A percentile compares a stretch with the other conserved stretches of the same genome.
These are phyloP conservation scores for Boletus sp. DNA, from an alignment of 768 basidiomycete species.

Conservation along the genomic window DNA sequence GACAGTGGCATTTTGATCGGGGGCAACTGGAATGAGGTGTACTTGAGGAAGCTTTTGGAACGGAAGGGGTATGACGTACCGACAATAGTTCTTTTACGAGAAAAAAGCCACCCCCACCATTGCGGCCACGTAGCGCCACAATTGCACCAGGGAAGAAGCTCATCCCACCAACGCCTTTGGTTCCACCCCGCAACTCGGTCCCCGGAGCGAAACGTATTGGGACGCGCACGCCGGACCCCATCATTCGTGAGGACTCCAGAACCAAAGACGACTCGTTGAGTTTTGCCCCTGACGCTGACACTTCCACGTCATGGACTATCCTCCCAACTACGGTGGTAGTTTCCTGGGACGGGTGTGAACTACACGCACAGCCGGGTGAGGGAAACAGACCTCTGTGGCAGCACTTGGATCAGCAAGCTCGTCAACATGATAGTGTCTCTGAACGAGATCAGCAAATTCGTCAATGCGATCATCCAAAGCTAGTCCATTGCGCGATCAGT, in stretches of 20 bases:
- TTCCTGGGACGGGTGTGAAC: conserved; percentile 40
- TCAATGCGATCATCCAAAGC: conserved; percentile 87
- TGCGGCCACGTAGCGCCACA: conserved; percentile 80
- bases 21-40: conserved; percentile 49
- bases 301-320: conserved; percentile 66
- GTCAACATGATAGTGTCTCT: conserved; percentile 59
- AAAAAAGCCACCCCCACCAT: conserved; percentile 89
- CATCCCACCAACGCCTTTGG: conserved; percentile 58
- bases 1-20: conserved; percentile 48
- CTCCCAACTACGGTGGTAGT: conserved; percentile 70
- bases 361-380: not conserved
- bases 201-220: conserved; percentile 66
- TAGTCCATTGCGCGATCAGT: conserved; percentile 28
- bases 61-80: conserved; percentile 43
- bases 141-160: conserved; percentile 89
- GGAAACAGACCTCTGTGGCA: conserved; percentile 45
- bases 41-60: not conserved
- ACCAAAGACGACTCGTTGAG: conserved; percentile 70
- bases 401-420: conserved; percentile 79
- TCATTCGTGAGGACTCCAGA: conserved; percentile 81
- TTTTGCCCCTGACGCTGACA: conserved; percentile 52
- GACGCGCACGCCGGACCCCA: conserved; percentile 62
- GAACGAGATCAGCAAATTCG: conserved; percentile 73
- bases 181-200: conserved; percentile 62
- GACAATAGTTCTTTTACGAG: conserved; percentile 75